Evolutionary conservation across 192 early-diverging fungal genomes (phyloP), one percentile per base, ranked within the genome.

Genomic region (Coemansia sp.): DNA sequence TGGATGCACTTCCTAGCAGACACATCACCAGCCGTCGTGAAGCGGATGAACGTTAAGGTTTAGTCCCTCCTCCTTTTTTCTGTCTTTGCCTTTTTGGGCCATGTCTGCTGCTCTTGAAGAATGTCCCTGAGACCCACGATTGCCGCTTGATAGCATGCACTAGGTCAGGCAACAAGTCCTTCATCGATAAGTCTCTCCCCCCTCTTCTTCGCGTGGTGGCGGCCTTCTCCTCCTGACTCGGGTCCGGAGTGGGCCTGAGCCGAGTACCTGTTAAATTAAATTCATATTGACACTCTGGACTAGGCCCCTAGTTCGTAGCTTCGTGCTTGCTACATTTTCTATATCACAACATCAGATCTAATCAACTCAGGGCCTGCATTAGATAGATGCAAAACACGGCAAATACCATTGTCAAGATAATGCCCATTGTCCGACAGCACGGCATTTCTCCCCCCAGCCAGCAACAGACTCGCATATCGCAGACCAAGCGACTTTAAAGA

Each of bases 81-180:
- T 55, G 55, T 58, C 55, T 58, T 58, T 58, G 55, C 55, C 55
- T 58, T 58, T 58, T 58, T 58, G 29, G 55, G 55, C 55, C 29
- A 13, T 58, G 29, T 15, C 55, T 33, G 55, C 29, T 58, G 27
- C 16, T 18, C 55, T 22, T 2, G 47, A 50, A 3, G 2, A 33
- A 58, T 58, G 55, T 33, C 55, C 55, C 55, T 58, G 55, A 33
- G 55, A 34, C 3, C 31, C 13, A 6, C 55, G 55, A 58, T 58
- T 58, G 55, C 55, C 29, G 29, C 29, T 33, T 33, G 55, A 58
- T 58, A 58, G 31, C 55, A 58, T 58, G 55, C 55, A 58, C 52
- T 29, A 31, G 27, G 52, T 55, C 52, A 55, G 53, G 53, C 53
- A 1, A 5, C 31, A 31, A 31, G 53, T 4, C 53, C 9, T 31